Base-by-base conservation (phyloP, 345 rosid genomes). In the Rhodomyrtus tomentosa region DNA sequence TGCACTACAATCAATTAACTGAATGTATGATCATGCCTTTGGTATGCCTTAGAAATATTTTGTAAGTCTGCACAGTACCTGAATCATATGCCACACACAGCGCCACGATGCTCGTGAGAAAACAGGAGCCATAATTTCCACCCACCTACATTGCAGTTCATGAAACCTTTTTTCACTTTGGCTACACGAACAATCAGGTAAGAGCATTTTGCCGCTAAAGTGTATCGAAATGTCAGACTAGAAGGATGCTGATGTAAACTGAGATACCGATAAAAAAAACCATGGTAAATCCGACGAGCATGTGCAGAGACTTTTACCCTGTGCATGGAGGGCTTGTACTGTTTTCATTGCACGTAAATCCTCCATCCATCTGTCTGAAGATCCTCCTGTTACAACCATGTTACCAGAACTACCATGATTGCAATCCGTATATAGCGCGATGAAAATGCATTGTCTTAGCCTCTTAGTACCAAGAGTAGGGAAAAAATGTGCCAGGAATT, bases 51-150 rank as follows among this genome's bases (percentile, higher is more conserved):
- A 5, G 5, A 52, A 29, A 32, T 24, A 62, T 20, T 21, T 9
- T 25, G 25, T 58, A 45, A 24, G 42, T 62, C 32, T 52, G 73
- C 55, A 81, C 27, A 56, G 38, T 86, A 92, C 98, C 96, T 93
- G 98, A 91, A 95, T 93, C 95, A 94, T 89, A 85, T 91, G 89
- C 98, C 98, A 95, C 27, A 92, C 86, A 83, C 98, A 95, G 50
- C 91, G 91, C 98, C 98, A 93, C 16, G 98, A 92, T 56, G 91
- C 93, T 89, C 56, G 89, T n/a, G 98, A 94, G 91, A 95, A 95
- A 87, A 94, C 98, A 76, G 98, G 98, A 59, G 94, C 96, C 98
- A 93, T 93, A 93, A 95, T 92, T 89, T 95, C 95, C 4, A 94
- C 96, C 91, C 92, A 94, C 89, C 95, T 95, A 90, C 82, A 87